Percentiles rank a stretch among this genome's conserved stretches.
phyloP scores from a whole-genome alignment of 208 protist species.

The Plasmodiophora brassicae region DNA sequence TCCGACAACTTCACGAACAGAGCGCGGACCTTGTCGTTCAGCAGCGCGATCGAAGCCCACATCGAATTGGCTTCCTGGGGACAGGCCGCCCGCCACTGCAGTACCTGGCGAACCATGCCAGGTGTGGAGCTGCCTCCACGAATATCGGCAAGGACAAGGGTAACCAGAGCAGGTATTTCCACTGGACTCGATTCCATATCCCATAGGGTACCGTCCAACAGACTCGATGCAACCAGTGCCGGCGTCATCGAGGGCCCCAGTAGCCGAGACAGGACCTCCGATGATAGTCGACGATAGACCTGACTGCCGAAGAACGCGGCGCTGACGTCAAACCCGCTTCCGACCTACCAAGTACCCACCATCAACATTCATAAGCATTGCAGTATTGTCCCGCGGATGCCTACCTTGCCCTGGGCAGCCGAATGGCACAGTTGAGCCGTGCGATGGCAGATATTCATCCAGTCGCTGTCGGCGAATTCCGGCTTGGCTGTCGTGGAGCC shows the following conservation, averaged over 20 bases:
- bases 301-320: constrained; percentile 17
- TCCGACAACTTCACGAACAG: background rate
- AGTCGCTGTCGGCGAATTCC: background rate
- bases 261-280: background rate
- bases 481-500: background rate
- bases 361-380: too few relatives aligned
- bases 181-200: background rate
- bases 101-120: background rate
- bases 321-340: constrained; percentile 27
- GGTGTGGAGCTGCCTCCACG: background rate
- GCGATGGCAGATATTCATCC: background rate
- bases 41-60: background rate
- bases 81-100: background rate
- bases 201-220: background rate
- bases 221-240: background rate
- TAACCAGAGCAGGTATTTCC: background rate
- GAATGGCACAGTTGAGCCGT: background rate
- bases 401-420: background rate
- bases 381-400: too few relatives aligned
- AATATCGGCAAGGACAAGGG: background rate
- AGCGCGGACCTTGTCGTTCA: background rate
- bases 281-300: background rate
- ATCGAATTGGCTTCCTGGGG: too few relatives aligned
- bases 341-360: too few relatives aligned
- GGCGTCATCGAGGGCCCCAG: background rate